Conservation (phyloP, 306 rosid species). For the Sophora flavescens region DNA sequence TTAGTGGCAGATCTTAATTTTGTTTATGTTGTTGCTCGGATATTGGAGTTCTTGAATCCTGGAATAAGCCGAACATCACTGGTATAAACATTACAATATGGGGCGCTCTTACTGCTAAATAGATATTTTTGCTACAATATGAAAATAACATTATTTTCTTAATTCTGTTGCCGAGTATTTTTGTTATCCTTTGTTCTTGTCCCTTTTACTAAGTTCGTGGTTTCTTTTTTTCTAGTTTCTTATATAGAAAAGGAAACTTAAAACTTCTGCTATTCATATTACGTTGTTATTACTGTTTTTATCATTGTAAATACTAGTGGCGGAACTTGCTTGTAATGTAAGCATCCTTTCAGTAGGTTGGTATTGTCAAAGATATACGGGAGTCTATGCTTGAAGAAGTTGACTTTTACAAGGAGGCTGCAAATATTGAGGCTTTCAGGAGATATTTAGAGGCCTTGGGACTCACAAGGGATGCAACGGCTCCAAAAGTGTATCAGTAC, state of each 20-base stretch:
- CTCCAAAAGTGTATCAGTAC: conserved; percentile 85
- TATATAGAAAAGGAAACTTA: conserved; percentile 9
- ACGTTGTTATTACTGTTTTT: conserved; percentile 12
- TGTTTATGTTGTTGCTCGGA: conserved; percentile 83
- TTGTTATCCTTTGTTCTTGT: conserved; percentile 21
- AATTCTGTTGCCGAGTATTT: conserved; percentile 30
- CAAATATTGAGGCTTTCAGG: conserved; percentile 87
- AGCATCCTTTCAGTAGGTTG: conserved; percentile 70
- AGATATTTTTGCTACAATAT: conserved; percentile 18
- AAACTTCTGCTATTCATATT: conserved; percentile 26
- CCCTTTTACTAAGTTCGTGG: conserved; percentile 3
- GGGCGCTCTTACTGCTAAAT: conserved; percentile 24
- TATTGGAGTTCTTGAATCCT: conserved; percentile 95
- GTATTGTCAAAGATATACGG: conserved; percentile 92
- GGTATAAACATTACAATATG: conserved; percentile 56
- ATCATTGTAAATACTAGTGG: conserved; percentile 27
- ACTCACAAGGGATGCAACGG: conserved; percentile 91
- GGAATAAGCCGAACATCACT: conserved; percentile 88
- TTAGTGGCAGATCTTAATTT: conserved; percentile 96
- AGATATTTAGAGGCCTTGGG: conserved; percentile 87
- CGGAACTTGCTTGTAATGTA: conserved; percentile 51
- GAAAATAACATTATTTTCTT: conserved; percentile 8
- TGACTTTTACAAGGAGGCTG: conserved; percentile 97
- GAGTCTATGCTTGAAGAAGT: conserved; percentile 98
- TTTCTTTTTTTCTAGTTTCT: conserved; percentile 36